phyloP scores from a whole-genome alignment of 1,284 basidiomycete species.

The Peniophora sp. region DNA sequence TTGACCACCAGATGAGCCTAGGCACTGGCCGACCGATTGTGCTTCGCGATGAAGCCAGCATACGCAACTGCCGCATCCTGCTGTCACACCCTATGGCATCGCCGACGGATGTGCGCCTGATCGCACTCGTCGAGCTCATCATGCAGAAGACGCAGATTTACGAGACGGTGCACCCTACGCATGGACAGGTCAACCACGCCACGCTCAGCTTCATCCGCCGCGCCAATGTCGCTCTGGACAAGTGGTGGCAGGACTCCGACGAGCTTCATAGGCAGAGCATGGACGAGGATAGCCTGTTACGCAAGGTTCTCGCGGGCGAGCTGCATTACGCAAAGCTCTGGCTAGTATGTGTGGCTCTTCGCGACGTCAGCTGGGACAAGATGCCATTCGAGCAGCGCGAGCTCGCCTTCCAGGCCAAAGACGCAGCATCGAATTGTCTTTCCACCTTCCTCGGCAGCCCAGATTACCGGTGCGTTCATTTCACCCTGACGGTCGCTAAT shows the following conservation, averaged over 20 bases:
- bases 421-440: slow-evolving; percentile 81
- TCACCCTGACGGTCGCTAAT: not conserved
- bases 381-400: slow-evolving; percentile 92
- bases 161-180: slow-evolving; percentile 79
- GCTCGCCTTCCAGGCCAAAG: slow-evolving; percentile 89
- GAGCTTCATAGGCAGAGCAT: slow-evolving; percentile 72
- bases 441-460: slow-evolving; percentile 72
- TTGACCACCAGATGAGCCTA: slow-evolving; percentile 87
- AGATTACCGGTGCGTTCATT: slow-evolving; percentile 55
- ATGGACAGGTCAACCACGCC: slow-evolving; percentile 79
- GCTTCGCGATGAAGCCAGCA: slow-evolving; percentile 81
- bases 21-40: slow-evolving; percentile 88
- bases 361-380: slow-evolving; percentile 90
- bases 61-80: slow-evolving; percentile 75
- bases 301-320: slow-evolving; percentile 82
- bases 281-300: slow-evolving; percentile 77
- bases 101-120: slow-evolving; percentile 80
- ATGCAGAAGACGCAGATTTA: slow-evolving; percentile 90
- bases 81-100: slow-evolving; percentile 81
- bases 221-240: slow-evolving; percentile 77
- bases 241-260: slow-evolving; percentile 86
- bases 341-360: slow-evolving; percentile 86
- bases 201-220: slow-evolving; percentile 82
- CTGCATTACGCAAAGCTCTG: slow-evolving; percentile 89
- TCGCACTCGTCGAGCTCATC: slow-evolving; percentile 84